Base-by-base conservation (phyloP, 164 flowering plant genomes). In the Umbellularia californica region DNA sequence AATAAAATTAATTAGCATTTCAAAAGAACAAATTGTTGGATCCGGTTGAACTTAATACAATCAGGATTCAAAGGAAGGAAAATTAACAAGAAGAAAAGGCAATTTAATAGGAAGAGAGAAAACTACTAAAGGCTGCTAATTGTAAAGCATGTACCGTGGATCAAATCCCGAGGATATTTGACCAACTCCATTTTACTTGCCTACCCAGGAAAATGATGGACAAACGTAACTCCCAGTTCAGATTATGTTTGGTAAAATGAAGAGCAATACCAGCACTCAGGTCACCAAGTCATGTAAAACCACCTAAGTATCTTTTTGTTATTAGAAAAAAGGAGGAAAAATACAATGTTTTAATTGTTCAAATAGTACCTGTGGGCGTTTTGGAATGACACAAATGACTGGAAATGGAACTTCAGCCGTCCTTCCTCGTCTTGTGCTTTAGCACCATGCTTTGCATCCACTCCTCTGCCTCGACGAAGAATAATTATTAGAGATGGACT, bases 381-480 rank as follows among this genome's bases (percentile, higher is more conserved):
- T 79, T 80, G 82, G 77, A 87, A 95, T 69, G 97, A 95, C 28
- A 95, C 99, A 86, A 95, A 95, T 70, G 99, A 87, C 73, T 93
- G 98, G 81, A 95, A 95, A 82, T 93, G 87, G 76, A 89, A 95
- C 81, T 90, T 93, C 70, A 95, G 92, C 84, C 99, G 85, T 72
- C 98, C 98, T 81, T 92, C 92, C 65, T 72, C 88, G 79, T 95
- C 99, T 76, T 81, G 89, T 50, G 87, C 84, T 84, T 85, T 95
- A 68, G 99, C 99, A 58, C 98, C 97, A 82, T 92, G 92, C 80
- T 78, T 89, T 76, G 99, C 99, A 85, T 95, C 97, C 83, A 81
- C 73, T 25, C 99, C 98, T 84, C 89, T 89, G 28, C 98, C 97
- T 72, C 79, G 83, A 12, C 92, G 85, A 66, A 95, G 88, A 69